Evolutionary conservation across 2,329 filamentous ascomycete genomes (phyloP), one percentile per base, ranked within the genome.

Genomic region (Coniella vitis): DNA sequence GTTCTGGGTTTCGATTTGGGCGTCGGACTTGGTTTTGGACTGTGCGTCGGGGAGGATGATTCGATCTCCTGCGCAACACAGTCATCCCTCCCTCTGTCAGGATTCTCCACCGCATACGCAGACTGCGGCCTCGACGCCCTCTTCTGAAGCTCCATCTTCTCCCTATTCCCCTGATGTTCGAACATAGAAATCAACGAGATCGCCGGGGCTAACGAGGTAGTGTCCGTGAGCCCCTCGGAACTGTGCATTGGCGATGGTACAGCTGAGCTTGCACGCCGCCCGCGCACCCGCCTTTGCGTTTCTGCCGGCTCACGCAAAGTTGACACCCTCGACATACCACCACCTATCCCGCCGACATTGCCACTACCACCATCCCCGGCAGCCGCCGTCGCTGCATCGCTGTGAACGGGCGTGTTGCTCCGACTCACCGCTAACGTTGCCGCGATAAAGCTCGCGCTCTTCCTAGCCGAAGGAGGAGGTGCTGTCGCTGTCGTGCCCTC

Each of bases 171-270:
- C 49, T 54, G 72, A 54, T 73, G 69, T 64, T 90, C 85, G 56
- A 88, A 88, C 67, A 87, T 73, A 35, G 77, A 77, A 47, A 88
- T 83, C 17, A 88, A 69, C 4, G 81, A 77, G 3, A 72, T 79
- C 0, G 84, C 83, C 0, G 84, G 74, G 20, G 76, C 69, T 43
- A 86, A 82, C 5, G 79, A 69, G 1, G 71, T 74, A 9, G 76
- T 76, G 60, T 86, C 79, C 12, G 72, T 67, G 14, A 66, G 54
- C 32, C 69, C 67, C 36, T 63, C 54, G 17, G 22, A 35, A 48
- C 63, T 64, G 20, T 58, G 49, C 3, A 60, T 52, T 16, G 64
- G 65, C 19, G 57, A 59, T 17, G 53, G 48, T 7, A 58, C 58
- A 16, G 61, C 63, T 19, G 59, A 45, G 51, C 64, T 69, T 5